A percentile compares a stretch with the other conserved stretches of the same genome.
Conservation (phyloP, 371 early-diverging fungal species). For the Rhizopus arrhizus region DNA sequence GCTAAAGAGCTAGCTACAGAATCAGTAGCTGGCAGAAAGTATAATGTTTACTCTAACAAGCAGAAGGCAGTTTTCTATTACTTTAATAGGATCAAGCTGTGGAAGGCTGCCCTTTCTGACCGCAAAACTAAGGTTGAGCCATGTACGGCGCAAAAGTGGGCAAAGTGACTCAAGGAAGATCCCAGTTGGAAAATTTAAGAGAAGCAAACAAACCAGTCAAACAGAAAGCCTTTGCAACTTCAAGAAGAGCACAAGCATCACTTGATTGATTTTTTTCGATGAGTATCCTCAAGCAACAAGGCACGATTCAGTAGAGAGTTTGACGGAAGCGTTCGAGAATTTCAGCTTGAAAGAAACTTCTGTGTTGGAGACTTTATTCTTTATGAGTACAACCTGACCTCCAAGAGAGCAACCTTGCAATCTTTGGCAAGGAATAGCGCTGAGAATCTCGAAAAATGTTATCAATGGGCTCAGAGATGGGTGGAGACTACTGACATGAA, state of each 20-base stretch:
- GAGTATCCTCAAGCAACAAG: slow-evolving; percentile 10
- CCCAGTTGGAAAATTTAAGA: slow-evolving; percentile 17
- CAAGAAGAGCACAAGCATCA: slow-evolving; percentile 13
- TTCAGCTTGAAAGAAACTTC: slow-evolving; percentile 8
- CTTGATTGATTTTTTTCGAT: slow-evolving; percentile 16
- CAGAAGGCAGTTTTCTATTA: slow-evolving; percentile 15
- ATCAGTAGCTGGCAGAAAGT: slow-evolving; percentile 8
- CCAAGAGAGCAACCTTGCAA: slow-evolving; percentile 7
- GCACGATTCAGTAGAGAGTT: slow-evolving; percentile 14
- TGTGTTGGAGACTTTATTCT: slow-evolving; percentile 16
- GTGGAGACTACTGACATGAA: slow-evolving; percentile 15
- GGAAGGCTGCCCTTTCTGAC: slow-evolving; percentile 9
- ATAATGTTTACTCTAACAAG: slow-evolving; percentile 14
- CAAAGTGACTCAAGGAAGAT: slow-evolving; percentile 22
- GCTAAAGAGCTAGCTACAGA: slow-evolving; percentile 11
- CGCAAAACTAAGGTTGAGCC: slow-evolving; percentile 1
- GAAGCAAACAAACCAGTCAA: slow-evolving; percentile 19
- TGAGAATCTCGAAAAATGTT: background rate
- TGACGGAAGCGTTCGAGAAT: slow-evolving; percentile 6
- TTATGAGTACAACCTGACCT: slow-evolving; percentile 13
- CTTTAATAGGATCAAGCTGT: slow-evolving; percentile 15
- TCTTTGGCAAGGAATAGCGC: slow-evolving; percentile 8
- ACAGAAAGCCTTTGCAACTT: slow-evolving; percentile 14
- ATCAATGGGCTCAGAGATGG: slow-evolving; percentile 10
- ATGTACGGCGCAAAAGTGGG: slow-evolving; percentile 18